Percentiles rank a stretch among this genome's conserved stretches.
phyloP scores from a whole-genome alignment of 768 basidiomycete species.

The Leccinum variicolor region DNA sequence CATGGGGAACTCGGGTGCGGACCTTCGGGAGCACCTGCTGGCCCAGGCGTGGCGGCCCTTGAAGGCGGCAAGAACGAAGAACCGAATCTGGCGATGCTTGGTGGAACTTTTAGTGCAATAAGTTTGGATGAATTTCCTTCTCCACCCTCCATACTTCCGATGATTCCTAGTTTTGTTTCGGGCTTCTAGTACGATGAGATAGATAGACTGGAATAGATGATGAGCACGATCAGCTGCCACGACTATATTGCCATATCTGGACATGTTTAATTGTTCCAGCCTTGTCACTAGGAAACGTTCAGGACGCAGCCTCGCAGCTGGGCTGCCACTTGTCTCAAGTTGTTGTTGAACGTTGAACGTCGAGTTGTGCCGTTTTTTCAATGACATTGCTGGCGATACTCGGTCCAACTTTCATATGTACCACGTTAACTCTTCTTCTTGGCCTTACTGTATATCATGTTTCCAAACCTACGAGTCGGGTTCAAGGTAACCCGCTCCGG shows the following conservation, averaged over 20 bases:
- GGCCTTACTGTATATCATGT: slow-evolving; percentile 26
- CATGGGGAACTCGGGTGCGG: slow-evolving; percentile 1
- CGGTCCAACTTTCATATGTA: slow-evolving; percentile 7
- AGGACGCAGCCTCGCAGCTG: background rate
- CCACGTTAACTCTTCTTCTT: slow-evolving; percentile 7
- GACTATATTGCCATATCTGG: background rate
- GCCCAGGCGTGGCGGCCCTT: background rate
- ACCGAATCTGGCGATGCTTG: slow-evolving; percentile 26
- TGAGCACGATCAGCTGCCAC: background rate
- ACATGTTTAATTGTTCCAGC: slow-evolving; percentile 2
- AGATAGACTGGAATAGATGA: background rate
- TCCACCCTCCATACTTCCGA: slow-evolving; percentile 35
- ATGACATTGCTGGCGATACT: slow-evolving; percentile 1
- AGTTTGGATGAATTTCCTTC: slow-evolving; percentile 47
- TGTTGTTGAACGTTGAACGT: background rate
- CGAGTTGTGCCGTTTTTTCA: background rate
- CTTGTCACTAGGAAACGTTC: background rate
- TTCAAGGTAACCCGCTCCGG: slow-evolving; percentile 42
- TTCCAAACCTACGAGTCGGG: slow-evolving; percentile 16
- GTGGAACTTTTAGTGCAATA: slow-evolving; percentile 38
- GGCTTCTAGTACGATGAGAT: slow-evolving; percentile 15
- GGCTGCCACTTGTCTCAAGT: background rate
- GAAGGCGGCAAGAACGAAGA: slow-evolving; percentile 11
- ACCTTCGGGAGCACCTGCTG: slow-evolving; percentile 2
- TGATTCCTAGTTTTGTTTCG: slow-evolving; percentile 30